phyloP scores from a whole-genome alignment of 2,329 filamentous ascomycete species.

The Neonectria punicea region DNA sequence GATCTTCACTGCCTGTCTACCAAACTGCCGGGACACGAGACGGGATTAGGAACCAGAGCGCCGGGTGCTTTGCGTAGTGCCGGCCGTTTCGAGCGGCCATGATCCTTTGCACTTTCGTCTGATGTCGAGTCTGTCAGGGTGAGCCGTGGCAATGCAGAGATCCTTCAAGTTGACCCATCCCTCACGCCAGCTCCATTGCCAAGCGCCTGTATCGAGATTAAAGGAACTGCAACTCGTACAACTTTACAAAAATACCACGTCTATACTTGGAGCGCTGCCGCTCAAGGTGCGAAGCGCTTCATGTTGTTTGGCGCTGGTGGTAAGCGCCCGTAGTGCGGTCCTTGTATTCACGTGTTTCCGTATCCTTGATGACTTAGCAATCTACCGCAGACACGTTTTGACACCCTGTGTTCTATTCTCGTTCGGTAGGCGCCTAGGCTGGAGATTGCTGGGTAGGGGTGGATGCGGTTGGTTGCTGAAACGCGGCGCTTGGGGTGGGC shows the following conservation, averaged over 20 bases:
- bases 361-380: background rate
- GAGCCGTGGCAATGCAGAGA: background rate
- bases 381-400: background rate
- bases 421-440: constrained; percentile 11
- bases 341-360: background rate
- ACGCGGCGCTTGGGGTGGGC: constrained; percentile 17
- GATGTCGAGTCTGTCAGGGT: background rate
- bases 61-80: constrained; percentile 6
- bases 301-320: background rate
- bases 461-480: constrained; percentile 20
- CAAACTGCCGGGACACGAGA: constrained; percentile 5
- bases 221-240: background rate
- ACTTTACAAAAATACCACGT: background rate
- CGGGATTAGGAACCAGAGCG: background rate
- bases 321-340: constrained; percentile 11
- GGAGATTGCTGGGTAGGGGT: constrained; percentile 6
- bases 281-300: background rate
- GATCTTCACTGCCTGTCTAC: background rate
- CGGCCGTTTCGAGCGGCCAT: background rate
- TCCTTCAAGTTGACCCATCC: background rate
- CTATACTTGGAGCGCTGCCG: background rate
- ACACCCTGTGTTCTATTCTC: constrained; percentile 10
- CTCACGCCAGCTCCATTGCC: too few relatives aligned
- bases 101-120: constrained; percentile 3
- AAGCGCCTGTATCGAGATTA: background rate